Evolutionary conservation across 148 eudicot genomes (phyloP).

Genomic region (Nepenthes mirabilis): DNA sequence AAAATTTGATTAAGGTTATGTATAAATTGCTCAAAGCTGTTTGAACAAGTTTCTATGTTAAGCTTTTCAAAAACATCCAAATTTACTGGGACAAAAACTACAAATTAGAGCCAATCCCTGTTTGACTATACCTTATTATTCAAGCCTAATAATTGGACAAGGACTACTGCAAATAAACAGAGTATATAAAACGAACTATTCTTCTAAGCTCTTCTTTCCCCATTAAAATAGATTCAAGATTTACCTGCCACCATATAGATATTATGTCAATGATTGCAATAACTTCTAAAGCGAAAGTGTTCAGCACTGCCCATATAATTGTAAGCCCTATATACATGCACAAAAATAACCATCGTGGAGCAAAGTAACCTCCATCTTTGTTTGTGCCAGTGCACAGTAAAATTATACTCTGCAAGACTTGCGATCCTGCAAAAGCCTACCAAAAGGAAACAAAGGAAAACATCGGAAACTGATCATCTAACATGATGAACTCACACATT

Average conservation of each 20-base stretch:
- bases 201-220: too few relatives aligned
- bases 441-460: slow-evolving; percentile 5
- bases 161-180: too few relatives aligned
- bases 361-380: slow-evolving; percentile 53
- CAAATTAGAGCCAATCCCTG: too few relatives aligned
- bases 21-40: too few relatives aligned
- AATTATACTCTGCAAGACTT: slow-evolving; percentile 49
- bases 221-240: not conserved
- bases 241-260: slow-evolving; percentile 63
- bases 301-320: slow-evolving; percentile 53
- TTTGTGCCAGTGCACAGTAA: slow-evolving; percentile 48
- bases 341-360: slow-evolving; percentile 50
- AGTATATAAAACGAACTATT: too few relatives aligned
- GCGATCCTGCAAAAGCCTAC: slow-evolving; percentile 59
- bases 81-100: too few relatives aligned
- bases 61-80: too few relatives aligned
- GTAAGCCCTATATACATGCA: slow-evolving; percentile 47
- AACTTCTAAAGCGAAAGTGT: slow-evolving; percentile 53
- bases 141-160: too few relatives aligned
- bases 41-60: too few relatives aligned
- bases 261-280: slow-evolving; percentile 43
- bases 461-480: not conserved
- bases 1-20: too few relatives aligned
- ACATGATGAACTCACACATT: not conserved
- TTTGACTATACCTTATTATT: too few relatives aligned